Conservation (phyloP, 192 early-diverging fungal genomes). For the Coemansia sp. region DNA sequence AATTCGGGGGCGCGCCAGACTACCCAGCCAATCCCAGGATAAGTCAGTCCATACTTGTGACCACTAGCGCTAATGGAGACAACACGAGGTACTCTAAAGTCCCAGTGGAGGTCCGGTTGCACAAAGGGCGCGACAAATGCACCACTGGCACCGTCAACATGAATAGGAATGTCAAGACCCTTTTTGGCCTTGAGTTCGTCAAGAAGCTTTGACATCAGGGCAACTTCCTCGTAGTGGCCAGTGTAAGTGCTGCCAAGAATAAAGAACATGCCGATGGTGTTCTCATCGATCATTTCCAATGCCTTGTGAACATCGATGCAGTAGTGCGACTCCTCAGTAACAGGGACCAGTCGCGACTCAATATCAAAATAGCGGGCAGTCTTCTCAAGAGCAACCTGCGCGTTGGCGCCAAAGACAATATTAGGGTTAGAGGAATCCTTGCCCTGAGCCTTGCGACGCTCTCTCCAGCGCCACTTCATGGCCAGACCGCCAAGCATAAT, state of each 20-base stretch:
- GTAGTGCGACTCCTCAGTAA: slow-evolving; percentile 55
- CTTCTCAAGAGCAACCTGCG: slow-evolving; percentile 73
- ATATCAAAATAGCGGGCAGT: slow-evolving; percentile 76
- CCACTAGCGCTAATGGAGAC: slow-evolving; percentile 80
- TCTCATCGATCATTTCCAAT: slow-evolving; percentile 71
- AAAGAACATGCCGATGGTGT: slow-evolving; percentile 77
- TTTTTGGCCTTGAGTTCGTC: slow-evolving; percentile 60
- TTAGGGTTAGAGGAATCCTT: slow-evolving; percentile 71
- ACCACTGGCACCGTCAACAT: slow-evolving; percentile 83
- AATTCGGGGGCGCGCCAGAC: slow-evolving; percentile 68
- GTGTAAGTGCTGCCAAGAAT: slow-evolving; percentile 82
- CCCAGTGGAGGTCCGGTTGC: slow-evolving; percentile 71
- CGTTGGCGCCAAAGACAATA: slow-evolving; percentile 73
- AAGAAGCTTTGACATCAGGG: slow-evolving; percentile 61
- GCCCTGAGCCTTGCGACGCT: slow-evolving; percentile 59
- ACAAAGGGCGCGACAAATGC: slow-evolving; percentile 87
- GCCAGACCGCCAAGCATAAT: slow-evolving; percentile 75
- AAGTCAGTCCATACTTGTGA: slow-evolving; percentile 85
- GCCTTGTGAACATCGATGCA: slow-evolving; percentile 66
- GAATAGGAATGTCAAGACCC: slow-evolving; percentile 74
- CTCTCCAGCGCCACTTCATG: slow-evolving; percentile 77
- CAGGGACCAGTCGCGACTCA: slow-evolving; percentile 66
- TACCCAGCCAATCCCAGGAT: slow-evolving; percentile 81
- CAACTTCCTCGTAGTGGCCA: slow-evolving; percentile 79
- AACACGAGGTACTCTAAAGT: slow-evolving; percentile 67